A percentile compares a stretch with the other conserved stretches of the same genome.
phyloP scores from a whole-genome alignment of 768 basidiomycete species.

The Termitomyces sp. region DNA sequence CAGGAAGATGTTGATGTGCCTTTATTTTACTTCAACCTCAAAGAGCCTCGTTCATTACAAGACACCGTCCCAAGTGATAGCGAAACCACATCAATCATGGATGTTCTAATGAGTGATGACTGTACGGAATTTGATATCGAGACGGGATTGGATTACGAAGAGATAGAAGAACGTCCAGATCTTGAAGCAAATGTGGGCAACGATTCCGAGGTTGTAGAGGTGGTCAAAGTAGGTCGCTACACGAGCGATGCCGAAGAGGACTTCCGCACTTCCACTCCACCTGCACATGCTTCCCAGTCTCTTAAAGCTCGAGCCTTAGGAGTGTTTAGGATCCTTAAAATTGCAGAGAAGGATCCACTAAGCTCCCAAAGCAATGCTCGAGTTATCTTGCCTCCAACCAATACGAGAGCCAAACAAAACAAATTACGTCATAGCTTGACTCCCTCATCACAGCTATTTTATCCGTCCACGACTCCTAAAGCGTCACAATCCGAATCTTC shows the following conservation, averaged over 20 bases:
- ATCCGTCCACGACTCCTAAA: constrained; percentile 19
- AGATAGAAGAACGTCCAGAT: constrained; percentile 18
- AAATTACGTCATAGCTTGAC: constrained; percentile 34
- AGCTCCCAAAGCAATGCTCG: constrained; percentile 32
- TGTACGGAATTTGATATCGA: constrained; percentile 21
- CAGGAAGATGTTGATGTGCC: constrained; percentile 16
- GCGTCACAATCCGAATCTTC: constrained; percentile 22
- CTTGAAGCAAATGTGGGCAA: constrained; percentile 21
- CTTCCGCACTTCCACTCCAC: constrained; percentile 12
- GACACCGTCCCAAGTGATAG: constrained; percentile 11
- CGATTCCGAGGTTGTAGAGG: constrained; percentile 56
- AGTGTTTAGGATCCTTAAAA: constrained; percentile 43
- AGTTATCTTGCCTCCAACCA: constrained; percentile 14
- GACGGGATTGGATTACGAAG: constrained; percentile 21
- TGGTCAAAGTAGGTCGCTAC: constrained; percentile 50
- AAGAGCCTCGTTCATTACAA: constrained; percentile 3
- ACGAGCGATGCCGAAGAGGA: constrained; percentile 6
- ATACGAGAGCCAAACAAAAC: constrained; percentile 25
- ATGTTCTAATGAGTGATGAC: constrained; percentile 23
- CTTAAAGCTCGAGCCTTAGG: constrained; percentile 42
- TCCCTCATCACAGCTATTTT: constrained; percentile 34
- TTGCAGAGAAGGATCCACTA: constrained; percentile 29
- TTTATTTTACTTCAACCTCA: constrained; percentile 13
- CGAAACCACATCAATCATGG: constrained; percentile 25
- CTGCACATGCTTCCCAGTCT: constrained; percentile 32